Evolutionary conservation across 2,329 filamentous ascomycete genomes (phyloP), one percentile per base, ranked within the genome.

Genomic region (Beauveria asiatica): DNA sequence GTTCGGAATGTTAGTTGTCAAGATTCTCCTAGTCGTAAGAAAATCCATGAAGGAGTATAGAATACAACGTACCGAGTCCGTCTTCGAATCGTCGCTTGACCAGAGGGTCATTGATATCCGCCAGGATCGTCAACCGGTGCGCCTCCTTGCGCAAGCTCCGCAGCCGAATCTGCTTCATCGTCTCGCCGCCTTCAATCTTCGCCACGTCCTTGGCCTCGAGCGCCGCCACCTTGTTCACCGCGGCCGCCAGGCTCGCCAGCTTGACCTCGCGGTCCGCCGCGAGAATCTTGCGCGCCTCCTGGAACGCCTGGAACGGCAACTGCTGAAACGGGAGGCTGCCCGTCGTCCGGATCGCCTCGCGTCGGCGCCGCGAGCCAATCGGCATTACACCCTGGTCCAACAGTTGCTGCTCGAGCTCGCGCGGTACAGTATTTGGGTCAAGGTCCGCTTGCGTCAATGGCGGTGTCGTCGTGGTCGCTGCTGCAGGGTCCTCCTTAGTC

Each of bases 51-150:
- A 3, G 3, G 13, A 13, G 1, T 33, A 5, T 33, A 33, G 11
- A 33, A 33, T 3, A 13, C 5, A 23, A 17, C 82, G 67, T 78
- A 96, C 93, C 92, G 68, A 87, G 75, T 25, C 92, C 92, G 74
- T 97, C 92, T 72, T 99, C 94, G 66, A 96, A 97, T 65, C 84
- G 87, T 76, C 91, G 90, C 83, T 97, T 97, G 63, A 97, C 90
- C 42, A 91, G 68, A 1, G 94, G 94, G 70, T 97, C 94, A 72
- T 97, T 97, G 74, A 96, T 92, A 70, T 99, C 94, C 25, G 92
- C 92, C 63, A 89, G 76, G 44, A 99, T 87, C 82, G 97, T 95
- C 70, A 96, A 78, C 59, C 86, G 74, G 70, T 96, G 88, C 59
- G 97, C 70, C 67, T 90, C 59, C 45, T 56, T 56, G 52, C 53